Conservation (phyloP, 192 early-diverging fungal species). For the Gonapodya prolifera region DNA sequence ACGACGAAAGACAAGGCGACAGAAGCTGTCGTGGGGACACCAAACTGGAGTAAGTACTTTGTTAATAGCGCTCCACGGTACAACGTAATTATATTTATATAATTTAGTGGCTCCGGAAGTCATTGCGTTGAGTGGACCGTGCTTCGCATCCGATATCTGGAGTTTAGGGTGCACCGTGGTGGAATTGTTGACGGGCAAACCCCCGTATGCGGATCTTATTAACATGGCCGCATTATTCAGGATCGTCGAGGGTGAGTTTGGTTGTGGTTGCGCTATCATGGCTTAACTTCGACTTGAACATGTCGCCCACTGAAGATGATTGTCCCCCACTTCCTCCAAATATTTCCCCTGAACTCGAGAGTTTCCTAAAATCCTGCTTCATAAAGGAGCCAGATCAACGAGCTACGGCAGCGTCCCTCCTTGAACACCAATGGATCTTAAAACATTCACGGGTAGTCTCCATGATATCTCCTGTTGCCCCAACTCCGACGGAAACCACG, state of each 20-base stretch:
- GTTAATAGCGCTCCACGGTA: too few relatives aligned
- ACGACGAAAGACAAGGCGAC: constrained; percentile 51
- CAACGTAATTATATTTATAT: background rate
- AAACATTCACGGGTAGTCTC: background rate
- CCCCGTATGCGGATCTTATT: constrained; percentile 74
- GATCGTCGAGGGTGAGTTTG: constrained; percentile 64
- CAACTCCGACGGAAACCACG: too few relatives aligned
- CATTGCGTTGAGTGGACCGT: constrained; percentile 82
- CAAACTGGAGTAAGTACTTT: constrained; percentile 47
- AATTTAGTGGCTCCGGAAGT: constrained; percentile 67
- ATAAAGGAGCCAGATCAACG: background rate
- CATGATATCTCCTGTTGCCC: too few relatives aligned
- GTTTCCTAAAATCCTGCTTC: background rate
- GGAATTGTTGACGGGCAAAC: constrained; percentile 84
- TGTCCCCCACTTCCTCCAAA: constrained; percentile 72
- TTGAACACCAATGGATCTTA: background rate
- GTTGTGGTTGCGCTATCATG: background rate
- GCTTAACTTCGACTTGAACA: background rate
- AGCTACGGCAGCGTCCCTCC: background rate
- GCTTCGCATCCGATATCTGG: constrained; percentile 87
- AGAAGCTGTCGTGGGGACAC: constrained; percentile 63
- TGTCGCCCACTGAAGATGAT: too few relatives aligned
- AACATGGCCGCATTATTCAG: constrained; percentile 86
- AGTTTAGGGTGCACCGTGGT: constrained; percentile 88
- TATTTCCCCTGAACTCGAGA: constrained; percentile 36